Conservation (phyloP, 768 basidiomycete genomes). For the Mycena epipterygia region DNA sequence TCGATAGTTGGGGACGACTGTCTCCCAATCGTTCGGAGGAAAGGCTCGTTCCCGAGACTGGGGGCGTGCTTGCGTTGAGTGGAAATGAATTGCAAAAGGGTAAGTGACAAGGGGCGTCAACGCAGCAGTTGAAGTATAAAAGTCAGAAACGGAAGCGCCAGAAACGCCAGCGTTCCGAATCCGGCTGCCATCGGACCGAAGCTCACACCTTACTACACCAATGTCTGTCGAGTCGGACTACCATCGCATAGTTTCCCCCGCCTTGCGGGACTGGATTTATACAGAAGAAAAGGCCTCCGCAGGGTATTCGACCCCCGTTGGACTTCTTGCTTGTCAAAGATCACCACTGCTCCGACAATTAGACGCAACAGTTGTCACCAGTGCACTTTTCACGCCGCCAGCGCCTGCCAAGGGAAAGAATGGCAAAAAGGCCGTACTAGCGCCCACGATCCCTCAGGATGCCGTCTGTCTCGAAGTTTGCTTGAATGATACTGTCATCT, state of each 20-base stretch:
- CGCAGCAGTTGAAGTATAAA: too few species aligned
- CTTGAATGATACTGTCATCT: slow-evolving; percentile 83
- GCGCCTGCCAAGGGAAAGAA: slow-evolving; percentile 62
- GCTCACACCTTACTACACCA: too few species aligned
- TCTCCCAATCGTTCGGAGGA: too few species aligned
- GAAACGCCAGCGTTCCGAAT: too few species aligned
- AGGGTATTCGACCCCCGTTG: slow-evolving; percentile 71
- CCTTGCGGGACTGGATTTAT: slow-evolving; percentile 50
- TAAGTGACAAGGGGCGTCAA: too few species aligned
- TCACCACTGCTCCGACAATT: slow-evolving; percentile 78
- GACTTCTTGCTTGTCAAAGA: slow-evolving; percentile 85
- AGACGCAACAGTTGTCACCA: slow-evolving; percentile 68
- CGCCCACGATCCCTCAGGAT: slow-evolving; percentile 57
- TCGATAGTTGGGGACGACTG: background rate
- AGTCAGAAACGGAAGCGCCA: too few species aligned
- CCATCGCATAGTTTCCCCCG: slow-evolving; percentile 73
- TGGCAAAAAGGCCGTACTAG: slow-evolving; percentile 66
- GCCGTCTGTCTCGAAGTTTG: slow-evolving; percentile 72
- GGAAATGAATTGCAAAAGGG: too few species aligned
- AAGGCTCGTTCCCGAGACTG: too few species aligned
- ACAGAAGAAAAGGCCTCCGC: slow-evolving; percentile 35
- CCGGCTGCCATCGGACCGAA: too few species aligned
- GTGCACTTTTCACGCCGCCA: slow-evolving; percentile 60
- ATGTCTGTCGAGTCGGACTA: slow-evolving; percentile 49
- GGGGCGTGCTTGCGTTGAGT: too few species aligned